These are phyloP conservation scores for Ophiostoma piceae DNA, from an alignment of 2,329 filamentous ascomycete species.

Conservation along the genomic window DNA sequence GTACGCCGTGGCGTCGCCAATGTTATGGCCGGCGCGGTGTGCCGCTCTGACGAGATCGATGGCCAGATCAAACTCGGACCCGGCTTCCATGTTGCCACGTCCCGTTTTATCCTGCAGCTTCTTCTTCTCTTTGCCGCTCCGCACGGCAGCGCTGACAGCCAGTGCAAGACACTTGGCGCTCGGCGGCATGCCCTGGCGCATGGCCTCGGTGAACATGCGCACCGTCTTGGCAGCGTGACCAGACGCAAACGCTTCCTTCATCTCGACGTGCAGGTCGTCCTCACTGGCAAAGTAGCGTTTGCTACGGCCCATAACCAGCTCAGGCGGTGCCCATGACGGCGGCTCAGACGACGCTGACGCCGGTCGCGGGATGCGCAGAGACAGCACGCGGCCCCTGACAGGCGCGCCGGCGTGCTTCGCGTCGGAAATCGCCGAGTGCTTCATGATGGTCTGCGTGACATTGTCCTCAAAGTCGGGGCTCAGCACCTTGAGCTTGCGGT, in stretches of 20 bases:
- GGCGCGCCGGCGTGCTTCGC: conserved; percentile 27
- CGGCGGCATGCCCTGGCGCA: conserved; percentile 35
- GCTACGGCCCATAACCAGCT: conserved; percentile 15
- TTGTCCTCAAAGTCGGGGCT: conserved; percentile 35
- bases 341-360: background rate
- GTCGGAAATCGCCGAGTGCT: conserved; percentile 35
- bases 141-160: conserved; percentile 43
- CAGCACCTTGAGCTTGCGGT: conserved; percentile 34
- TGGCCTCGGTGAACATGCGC: conserved; percentile 38
- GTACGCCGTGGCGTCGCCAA: conserved; percentile 39
- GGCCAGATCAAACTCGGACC: conserved; percentile 32
- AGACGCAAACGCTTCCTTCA: conserved; percentile 39
- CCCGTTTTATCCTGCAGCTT: background rate
- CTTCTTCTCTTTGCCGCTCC: conserved; percentile 29
- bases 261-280: conserved; percentile 36
- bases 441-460: conserved; percentile 34
- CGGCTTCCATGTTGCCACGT: background rate
- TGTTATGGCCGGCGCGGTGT: conserved; percentile 39
- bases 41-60: conserved; percentile 39
- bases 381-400: conserved; percentile 29
- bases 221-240: conserved; percentile 35
- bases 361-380: conserved; percentile 27
- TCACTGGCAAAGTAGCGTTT: conserved; percentile 27
- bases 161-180: conserved; percentile 43
- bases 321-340: conserved; percentile 24